Evolutionary conservation across 352 stramenopile genomes (phyloP).

Genomic region (Phytopythium cucurbitacearum): DNA sequence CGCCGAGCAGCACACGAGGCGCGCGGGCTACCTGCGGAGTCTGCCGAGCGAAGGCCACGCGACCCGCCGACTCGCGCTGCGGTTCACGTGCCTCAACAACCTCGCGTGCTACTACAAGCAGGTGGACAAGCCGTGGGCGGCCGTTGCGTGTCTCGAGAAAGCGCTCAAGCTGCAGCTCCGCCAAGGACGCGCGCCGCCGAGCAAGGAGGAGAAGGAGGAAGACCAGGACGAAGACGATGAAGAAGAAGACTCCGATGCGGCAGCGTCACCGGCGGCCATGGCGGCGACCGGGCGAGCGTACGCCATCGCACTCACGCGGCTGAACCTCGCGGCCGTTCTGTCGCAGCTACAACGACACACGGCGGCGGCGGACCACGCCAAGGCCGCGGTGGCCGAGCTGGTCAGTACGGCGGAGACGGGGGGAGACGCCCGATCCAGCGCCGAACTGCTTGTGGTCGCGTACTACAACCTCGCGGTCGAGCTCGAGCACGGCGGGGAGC

Average conservation of each 20-base stretch:
- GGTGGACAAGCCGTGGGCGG: slow-evolving; percentile 27
- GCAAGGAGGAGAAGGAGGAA: slow-evolving; percentile 8
- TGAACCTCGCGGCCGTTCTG: slow-evolving; percentile 62
- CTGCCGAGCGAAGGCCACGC: slow-evolving; percentile 13
- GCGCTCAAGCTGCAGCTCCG: slow-evolving; percentile 38
- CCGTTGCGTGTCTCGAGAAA: slow-evolving; percentile 42
- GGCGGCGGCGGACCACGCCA: slow-evolving; percentile 42
- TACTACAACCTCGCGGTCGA: slow-evolving; percentile 62
- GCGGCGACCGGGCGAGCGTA: slow-evolving; percentile 9
- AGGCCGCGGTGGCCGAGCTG: slow-evolving; percentile 25
- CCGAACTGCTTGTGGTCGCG: slow-evolving; percentile 36
- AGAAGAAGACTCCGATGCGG: not conserved
- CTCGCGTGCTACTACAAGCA: slow-evolving; percentile 56
- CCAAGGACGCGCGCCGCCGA: no score
- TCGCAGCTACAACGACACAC: slow-evolving; percentile 46
- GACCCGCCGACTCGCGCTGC: slow-evolving; percentile 26
- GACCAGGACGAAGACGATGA: not conserved
- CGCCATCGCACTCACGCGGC: slow-evolving; percentile 39
- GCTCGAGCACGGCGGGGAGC: slow-evolving; percentile 42
- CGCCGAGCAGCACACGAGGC: slow-evolving; percentile 54
- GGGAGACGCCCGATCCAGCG: not conserved
- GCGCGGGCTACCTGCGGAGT: slow-evolving; percentile 31
- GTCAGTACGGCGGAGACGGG: slow-evolving; percentile 10
- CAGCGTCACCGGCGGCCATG: slow-evolving; percentile 4
- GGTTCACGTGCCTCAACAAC: slow-evolving; percentile 62